phyloP scores from a whole-genome alignment of 2,329 filamentous ascomycete species.

The Zymoseptoria passerinii region DNA sequence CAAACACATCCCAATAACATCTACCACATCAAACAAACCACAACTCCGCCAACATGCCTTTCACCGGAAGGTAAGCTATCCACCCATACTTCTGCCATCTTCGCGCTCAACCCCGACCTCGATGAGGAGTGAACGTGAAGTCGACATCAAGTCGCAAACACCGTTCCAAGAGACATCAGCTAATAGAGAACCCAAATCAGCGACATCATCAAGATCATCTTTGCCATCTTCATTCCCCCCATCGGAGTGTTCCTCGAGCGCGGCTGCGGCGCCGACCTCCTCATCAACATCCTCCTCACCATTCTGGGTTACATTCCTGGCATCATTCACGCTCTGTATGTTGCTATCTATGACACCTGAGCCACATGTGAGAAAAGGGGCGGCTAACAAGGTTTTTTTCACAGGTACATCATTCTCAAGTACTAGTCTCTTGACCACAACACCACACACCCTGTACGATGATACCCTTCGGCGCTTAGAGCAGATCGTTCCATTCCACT shows the following conservation, averaged over 20 bases:
- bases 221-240: constrained; percentile 83
- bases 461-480: background rate
- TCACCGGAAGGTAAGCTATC: constrained; percentile 48
- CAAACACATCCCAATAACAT: background rate
- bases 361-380: background rate
- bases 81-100: background rate
- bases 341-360: constrained; percentile 20
- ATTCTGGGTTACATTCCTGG: constrained; percentile 48
- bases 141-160: constrained; percentile 2
- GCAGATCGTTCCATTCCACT: background rate
- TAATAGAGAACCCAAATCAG: constrained; percentile 33
- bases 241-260: constrained; percentile 91
- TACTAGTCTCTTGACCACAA: constrained; percentile 49
- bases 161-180: background rate
- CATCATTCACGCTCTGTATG: constrained; percentile 84
- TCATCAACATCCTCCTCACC: constrained; percentile 80
- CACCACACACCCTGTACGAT: background rate
- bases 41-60: constrained; percentile 40
- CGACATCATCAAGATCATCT: constrained; percentile 73
- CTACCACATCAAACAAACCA: background rate
- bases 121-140: background rate
- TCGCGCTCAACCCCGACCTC: background rate
- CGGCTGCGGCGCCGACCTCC: constrained; percentile 75
- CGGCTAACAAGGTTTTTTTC: background rate
- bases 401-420: constrained; percentile 77